Base-by-base conservation (phyloP, 768 basidiomycete species). In the Nevesoporus exiguus region DNA sequence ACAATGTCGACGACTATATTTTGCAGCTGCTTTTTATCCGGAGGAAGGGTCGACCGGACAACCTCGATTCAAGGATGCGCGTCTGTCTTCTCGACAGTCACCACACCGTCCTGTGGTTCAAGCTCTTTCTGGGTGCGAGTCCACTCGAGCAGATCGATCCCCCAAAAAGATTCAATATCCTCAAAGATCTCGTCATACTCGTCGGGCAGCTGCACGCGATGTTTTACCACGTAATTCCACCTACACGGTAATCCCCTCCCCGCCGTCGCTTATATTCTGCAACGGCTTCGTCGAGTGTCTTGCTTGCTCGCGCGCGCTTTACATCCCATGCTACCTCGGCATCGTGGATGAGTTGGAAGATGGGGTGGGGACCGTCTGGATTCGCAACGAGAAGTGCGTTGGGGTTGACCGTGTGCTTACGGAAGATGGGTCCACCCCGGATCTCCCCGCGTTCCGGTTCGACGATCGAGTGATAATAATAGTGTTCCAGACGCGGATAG, bases 151-250 rank as follows among this genome's bases (percentile, higher is more conserved):
- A 74, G 74, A 33, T 66, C 57, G 44, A 78, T 59, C 0, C 70
- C 76, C 66, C 68, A 73, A 57, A 67, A 75, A 0, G 73, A 70
- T 25, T 70, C 67, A 10, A 77, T 55, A 47, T 76, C 69, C 6
- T 63, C 57, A 47, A 68, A 59, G n/a, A n/a, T n/a, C n/a, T n/a
- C n/a, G n/a, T n/a, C n/a, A n/a, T n/a, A n/a, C n/a, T n/a, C n/a
- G n/a, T n/a, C n/a, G n/a, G n/a, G n/a, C n/a, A n/a, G n/a, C n/a
- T n/a, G n/a, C n/a, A n/a, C n/a, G n/a, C n/a, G n/a, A n/a, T n/a
- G n/a, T n/a, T n/a, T n/a, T n/a, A n/a, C n/a, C n/a, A n/a, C n/a
- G n/a, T n/a, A n/a, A n/a, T n/a, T n/a, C n/a, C n/a, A n/a, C n/a
- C n/a, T n/a, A n/a, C n/a, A n/a, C n/a, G n/a, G n/a, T n/a, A n/a